A percentile compares a stretch with the other conserved stretches of the same genome.
These are phyloP conservation scores for Dictyostelium citrinum DNA, from an alignment of 78 protist species.

Conservation along the genomic window DNA sequence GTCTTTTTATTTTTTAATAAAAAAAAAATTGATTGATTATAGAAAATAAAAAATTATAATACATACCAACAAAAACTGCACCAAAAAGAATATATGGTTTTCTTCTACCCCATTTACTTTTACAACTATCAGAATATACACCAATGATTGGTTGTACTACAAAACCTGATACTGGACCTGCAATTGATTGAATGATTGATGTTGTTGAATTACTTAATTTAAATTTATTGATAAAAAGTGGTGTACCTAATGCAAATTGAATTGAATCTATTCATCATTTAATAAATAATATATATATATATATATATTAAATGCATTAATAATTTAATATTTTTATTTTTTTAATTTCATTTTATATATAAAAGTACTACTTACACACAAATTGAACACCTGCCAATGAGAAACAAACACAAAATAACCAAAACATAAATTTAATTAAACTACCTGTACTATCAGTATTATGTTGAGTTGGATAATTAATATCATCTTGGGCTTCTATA, in stretches of 20 bases:
- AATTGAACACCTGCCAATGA: conserved; percentile 80
- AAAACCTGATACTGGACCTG: conserved; percentile 82
- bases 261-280: conserved; percentile 21
- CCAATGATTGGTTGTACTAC: conserved; percentile 84
- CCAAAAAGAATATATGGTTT: conserved; percentile 79
- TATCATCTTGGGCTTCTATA: neutral
- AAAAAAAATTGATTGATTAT: no score
- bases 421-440: conserved; percentile 20
- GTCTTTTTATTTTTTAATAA: no score
- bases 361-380: conserved; percentile 37
- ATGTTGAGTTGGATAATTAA: neutral
- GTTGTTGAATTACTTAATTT: conserved; percentile 48
- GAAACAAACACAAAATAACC: conserved; percentile 65
- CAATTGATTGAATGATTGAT: conserved; percentile 51
- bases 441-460: neutral
- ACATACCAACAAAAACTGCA: conserved; percentile 19
- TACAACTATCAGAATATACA: conserved; percentile 64
- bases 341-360: neutral
- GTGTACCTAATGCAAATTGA: conserved; percentile 81
- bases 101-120: conserved; percentile 75
- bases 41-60: neutral
- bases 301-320: neutral
- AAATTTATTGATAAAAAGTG: conserved; percentile 52
- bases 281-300: neutral
- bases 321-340: neutral